These are phyloP conservation scores for Wickerhamomyces silvicola DNA, from an alignment of 805 yeast species.

Conservation along the genomic window DNA sequence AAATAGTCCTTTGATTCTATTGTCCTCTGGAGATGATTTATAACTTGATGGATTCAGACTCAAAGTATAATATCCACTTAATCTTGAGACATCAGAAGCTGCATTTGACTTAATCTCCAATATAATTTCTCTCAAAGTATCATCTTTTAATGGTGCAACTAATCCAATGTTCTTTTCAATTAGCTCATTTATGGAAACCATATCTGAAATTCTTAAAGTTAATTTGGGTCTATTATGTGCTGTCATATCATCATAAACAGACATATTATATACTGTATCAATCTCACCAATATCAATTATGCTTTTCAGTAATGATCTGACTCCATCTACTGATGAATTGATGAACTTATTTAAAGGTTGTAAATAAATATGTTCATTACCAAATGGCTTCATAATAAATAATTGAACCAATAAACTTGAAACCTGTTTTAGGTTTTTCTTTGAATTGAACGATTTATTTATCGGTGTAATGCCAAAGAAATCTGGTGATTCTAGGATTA, in stretches of 20 bases:
- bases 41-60: slow-evolving; percentile 53
- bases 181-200: slow-evolving; percentile 38
- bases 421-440: slow-evolving; percentile 49
- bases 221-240: slow-evolving; percentile 44
- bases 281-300: slow-evolving; percentile 50
- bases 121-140: slow-evolving; percentile 42
- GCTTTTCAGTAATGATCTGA: slow-evolving; percentile 37
- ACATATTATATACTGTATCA: slow-evolving; percentile 54
- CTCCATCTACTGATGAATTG: slow-evolving; percentile 39
- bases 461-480: slow-evolving; percentile 44
- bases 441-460: slow-evolving; percentile 10
- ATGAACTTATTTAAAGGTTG: slow-evolving; percentile 79
- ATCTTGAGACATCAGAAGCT: slow-evolving; percentile 40
- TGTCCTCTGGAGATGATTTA: slow-evolving; percentile 40
- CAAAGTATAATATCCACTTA: slow-evolving; percentile 49
- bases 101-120: slow-evolving; percentile 35
- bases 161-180: slow-evolving; percentile 35
- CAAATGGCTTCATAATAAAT: slow-evolving; percentile 63
- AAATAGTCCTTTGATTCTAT: slow-evolving; percentile 51
- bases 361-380: slow-evolving; percentile 52
- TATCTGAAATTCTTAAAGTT: slow-evolving; percentile 38
- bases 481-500: slow-evolving; percentile 45
- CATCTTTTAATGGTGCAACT: slow-evolving; percentile 45
- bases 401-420: slow-evolving; percentile 58
- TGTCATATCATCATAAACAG: slow-evolving; percentile 63